Percentiles rank a stretch among this genome's conserved stretches.
Evolutionary conservation across 768 basidiomycete genomes (phyloP).

Genomic region (Pisolithus orientalis): DNA sequence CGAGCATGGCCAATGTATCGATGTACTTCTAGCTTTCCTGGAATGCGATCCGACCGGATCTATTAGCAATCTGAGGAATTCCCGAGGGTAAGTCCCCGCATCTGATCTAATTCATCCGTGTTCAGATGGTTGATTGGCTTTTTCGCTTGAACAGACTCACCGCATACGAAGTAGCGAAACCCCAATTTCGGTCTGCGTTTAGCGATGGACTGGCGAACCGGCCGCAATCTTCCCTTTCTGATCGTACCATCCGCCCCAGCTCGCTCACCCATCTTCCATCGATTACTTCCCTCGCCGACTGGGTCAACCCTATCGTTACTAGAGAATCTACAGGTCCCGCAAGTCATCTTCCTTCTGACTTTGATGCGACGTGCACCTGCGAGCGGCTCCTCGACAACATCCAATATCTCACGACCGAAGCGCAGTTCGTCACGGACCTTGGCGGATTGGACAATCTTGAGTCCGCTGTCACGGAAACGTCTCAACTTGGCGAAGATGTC

Average conservation of each 20-base stretch:
- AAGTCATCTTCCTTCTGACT: slow-evolving; percentile 31
- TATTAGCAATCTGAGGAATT: slow-evolving; percentile 57
- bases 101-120: neutral
- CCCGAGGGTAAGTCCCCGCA: slow-evolving; percentile 52
- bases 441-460: slow-evolving; percentile 38
- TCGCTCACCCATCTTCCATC: slow-evolving; percentile 40
- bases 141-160: slow-evolving; percentile 42
- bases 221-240: slow-evolving; percentile 48
- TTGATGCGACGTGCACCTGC: slow-evolving; percentile 39
- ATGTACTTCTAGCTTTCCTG: slow-evolving; percentile 56
- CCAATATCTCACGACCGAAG: slow-evolving; percentile 40
- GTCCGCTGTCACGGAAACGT: slow-evolving; percentile 41
- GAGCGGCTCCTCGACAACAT: slow-evolving; percentile 51
- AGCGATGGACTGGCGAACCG: slow-evolving; percentile 43
- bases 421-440: slow-evolving; percentile 32
- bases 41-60: slow-evolving; percentile 54
- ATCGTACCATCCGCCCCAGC: slow-evolving; percentile 45
- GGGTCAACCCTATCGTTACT: slow-evolving; percentile 13
- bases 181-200: slow-evolving; percentile 61
- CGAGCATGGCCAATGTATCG: slow-evolving; percentile 61
- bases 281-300: slow-evolving; percentile 40
- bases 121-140: neutral
- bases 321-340: slow-evolving; percentile 28
- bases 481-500: slow-evolving; percentile 39
- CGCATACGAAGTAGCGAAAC: slow-evolving; percentile 59